Evolutionary conservation across 768 basidiomycete genomes (phyloP).

Genomic region (Boletus rubropictus): DNA sequence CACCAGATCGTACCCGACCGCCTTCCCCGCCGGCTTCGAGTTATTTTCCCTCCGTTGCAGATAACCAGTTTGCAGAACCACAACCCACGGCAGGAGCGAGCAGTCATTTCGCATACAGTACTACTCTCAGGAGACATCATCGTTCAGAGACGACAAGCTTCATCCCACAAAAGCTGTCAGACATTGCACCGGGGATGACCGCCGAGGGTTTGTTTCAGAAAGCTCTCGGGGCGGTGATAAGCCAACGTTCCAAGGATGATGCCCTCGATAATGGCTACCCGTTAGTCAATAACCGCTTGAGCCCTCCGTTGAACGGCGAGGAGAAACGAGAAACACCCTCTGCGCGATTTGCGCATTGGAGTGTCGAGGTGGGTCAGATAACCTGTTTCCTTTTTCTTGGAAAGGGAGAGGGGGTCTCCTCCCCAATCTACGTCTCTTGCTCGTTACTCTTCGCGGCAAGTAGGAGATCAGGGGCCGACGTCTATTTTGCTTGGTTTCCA

Average conservation of each 20-base stretch:
- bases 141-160: conserved; percentile 32
- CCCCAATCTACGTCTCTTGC: background rate
- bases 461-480: conserved; percentile 16
- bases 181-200: conserved; percentile 33
- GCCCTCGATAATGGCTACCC: conserved; percentile 38
- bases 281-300: conserved; percentile 23
- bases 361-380: conserved; percentile 50
- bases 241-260: conserved; percentile 16
- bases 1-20: conserved; percentile 19
- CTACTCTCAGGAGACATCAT: conserved; percentile 66
- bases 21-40: conserved; percentile 76
- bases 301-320: conserved; percentile 23
- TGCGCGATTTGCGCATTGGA: conserved; percentile 60
- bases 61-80: conserved; percentile 42
- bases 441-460: background rate
- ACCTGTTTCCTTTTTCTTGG: background rate
- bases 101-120: conserved; percentile 78
- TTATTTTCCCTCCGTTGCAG: conserved; percentile 63
- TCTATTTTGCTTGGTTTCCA: background rate
- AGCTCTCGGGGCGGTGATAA: conserved; percentile 31
- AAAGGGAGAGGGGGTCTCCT: background rate
- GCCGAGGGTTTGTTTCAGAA: conserved; percentile 48
- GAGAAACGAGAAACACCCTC: conserved; percentile 49
- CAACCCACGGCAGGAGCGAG: conserved; percentile 60
- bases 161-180: conserved; percentile 36